Evolutionary conservation across 495 filamentous ascomycete species (phyloP).

Genomic region (Aspergillus funiculosus): DNA sequence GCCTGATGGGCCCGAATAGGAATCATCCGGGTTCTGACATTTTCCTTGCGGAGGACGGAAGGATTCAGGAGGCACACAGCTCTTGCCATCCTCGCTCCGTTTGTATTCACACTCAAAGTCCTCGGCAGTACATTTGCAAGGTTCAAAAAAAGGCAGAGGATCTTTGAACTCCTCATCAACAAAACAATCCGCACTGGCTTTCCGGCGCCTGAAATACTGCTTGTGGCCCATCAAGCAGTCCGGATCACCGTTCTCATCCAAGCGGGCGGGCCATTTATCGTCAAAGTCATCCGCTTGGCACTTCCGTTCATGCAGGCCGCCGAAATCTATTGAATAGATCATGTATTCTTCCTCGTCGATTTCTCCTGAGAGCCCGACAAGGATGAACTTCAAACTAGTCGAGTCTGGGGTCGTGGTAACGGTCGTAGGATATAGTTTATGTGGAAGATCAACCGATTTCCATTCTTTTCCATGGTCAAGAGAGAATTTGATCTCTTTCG

Average conservation of each 20-base stretch:
- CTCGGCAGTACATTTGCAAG: constrained; percentile 70
- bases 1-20: constrained; percentile 76
- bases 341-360: constrained; percentile 44
- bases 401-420: constrained; percentile 87
- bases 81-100: constrained; percentile 53
- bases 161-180: constrained; percentile 80
- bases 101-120: constrained; percentile 97
- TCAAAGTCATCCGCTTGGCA: constrained; percentile 81
- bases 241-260: constrained; percentile 71
- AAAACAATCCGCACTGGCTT: constrained; percentile 82
- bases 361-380: constrained; percentile 50
- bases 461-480: constrained; percentile 81
- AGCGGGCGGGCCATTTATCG: constrained; percentile 68
- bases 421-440: constrained; percentile 56
- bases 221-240: constrained; percentile 93
- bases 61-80: constrained; percentile 56
- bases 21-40: constrained; percentile 63
- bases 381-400: constrained; percentile 80
- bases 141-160: constrained; percentile 53
- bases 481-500: constrained; percentile 70
- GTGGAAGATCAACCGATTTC: constrained; percentile 56
- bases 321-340: constrained; percentile 75
- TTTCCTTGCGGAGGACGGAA: constrained; percentile 48
- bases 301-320: constrained; percentile 69
- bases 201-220: constrained; percentile 75